A percentile compares a stretch with the other conserved stretches of the same genome.
phyloP scores from a whole-genome alignment of 2,329 filamentous ascomycete species.

The Paecilomyces niveus region DNA sequence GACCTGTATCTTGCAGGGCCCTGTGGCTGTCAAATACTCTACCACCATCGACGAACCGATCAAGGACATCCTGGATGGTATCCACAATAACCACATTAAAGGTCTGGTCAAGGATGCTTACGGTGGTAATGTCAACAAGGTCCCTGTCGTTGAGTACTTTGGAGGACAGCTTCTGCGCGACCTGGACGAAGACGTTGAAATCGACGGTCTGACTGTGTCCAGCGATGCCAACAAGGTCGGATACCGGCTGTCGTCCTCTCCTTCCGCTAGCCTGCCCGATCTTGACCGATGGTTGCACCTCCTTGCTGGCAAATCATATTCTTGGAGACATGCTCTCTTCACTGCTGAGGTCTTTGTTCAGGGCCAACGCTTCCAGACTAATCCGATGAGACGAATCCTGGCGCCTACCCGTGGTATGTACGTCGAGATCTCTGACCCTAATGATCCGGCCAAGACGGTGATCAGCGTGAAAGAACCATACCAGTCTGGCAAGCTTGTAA shows the following conservation, averaged over 20 bases:
- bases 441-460: conserved; percentile 73
- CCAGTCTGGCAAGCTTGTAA: conserved; percentile 75
- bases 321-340: conserved; percentile 92
- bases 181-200: conserved; percentile 62
- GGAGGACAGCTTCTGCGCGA: conserved; percentile 74
- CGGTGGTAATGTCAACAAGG: conserved; percentile 59
- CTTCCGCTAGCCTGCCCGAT: conserved; percentile 67
- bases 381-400: conserved; percentile 88
- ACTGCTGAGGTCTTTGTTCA: conserved; percentile 90
- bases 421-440: conserved; percentile 77
- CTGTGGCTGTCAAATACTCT: conserved; percentile 85
- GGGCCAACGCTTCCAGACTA: conserved; percentile 93
- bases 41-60: conserved; percentile 87
- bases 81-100: conserved; percentile 83
- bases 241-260: conserved; percentile 72
- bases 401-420: conserved; percentile 78
- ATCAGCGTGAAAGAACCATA: conserved; percentile 85
- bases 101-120: conserved; percentile 75
- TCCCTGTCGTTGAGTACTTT: conserved; percentile 90
- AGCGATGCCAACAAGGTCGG: conserved; percentile 73
- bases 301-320: conserved; percentile 76
- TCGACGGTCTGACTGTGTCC: conserved; percentile 79
- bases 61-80: conserved; percentile 85
- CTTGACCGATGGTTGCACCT: conserved; percentile 80
- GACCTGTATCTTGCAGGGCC: conserved; percentile 93